Base-by-base conservation (phyloP, 192 early-diverging fungal genomes). In the Umbelopsis sp. region DNA sequence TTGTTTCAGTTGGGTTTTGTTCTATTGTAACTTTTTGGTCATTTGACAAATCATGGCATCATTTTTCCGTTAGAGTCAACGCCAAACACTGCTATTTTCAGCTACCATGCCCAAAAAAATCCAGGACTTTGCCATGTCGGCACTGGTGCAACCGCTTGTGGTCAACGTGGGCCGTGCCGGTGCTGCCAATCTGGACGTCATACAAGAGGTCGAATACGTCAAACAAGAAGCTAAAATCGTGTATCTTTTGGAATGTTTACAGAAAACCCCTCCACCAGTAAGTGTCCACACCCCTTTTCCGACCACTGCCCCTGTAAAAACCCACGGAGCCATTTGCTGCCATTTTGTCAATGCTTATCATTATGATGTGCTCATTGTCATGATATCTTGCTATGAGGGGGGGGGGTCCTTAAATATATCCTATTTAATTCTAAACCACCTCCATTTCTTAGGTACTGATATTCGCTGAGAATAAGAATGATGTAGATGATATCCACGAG, bases 161-260 rank as follows among this genome's bases (percentile, higher is more conserved):
- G 96, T 99, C n/a, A 99, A 99, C 76, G 97, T 99, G 33, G 96
- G 97, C 55, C 92, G 97, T 70, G 95, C 97, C 35, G 97, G 97
- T 65, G 94, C 94, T 9, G 96, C 97, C 20, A 95, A 91, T 73
- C 86, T 98, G 85, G 96, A 99, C 78, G 94, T 99, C 10, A 94
- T 97, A 71, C 97, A 99, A 74, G 94, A 96, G 75, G 95, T 99
- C 25, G 97, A 99, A 73, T 97, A 95, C 74, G 97, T 98, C 16
- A 96, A 96, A 71, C 92, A 93, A 65, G 97, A 98, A 68, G 92
- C 92, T 35, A 97, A 97, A 73, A 94, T 98, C 61, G 91, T 94
- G 11, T 98, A 97, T 70, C 75, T 99, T 66, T 83, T 99, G 12
- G 95, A 98, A 71, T 97, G 95, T 76, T 77, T 99, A 71, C 96